phyloP scores from a whole-genome alignment of 495 filamentous ascomycete genomes.

The Neurospora cerealis region DNA sequence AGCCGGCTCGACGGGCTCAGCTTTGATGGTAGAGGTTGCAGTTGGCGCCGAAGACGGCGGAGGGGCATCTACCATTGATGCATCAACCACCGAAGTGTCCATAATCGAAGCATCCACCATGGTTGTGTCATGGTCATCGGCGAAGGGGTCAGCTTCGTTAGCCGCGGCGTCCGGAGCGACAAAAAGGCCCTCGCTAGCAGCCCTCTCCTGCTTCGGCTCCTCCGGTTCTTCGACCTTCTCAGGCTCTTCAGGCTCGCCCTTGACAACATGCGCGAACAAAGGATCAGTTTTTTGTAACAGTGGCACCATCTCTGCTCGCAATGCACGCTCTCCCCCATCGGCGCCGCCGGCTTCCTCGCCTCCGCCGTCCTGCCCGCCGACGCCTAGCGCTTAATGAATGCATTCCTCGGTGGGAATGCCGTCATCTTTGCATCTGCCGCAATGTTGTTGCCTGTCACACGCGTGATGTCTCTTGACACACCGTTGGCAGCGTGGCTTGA shows the following conservation, averaged over 20 bases:
- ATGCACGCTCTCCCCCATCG: slow-evolving; percentile 3
- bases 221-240: background rate
- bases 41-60: background rate
- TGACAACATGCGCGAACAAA: background rate
- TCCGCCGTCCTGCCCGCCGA: too few species aligned
- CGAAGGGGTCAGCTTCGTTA: background rate
- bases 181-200: background rate
- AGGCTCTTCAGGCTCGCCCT: background rate
- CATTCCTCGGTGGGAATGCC: too few species aligned
- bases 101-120: background rate
- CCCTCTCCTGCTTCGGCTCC: background rate
- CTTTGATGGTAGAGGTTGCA: background rate
- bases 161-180: background rate
- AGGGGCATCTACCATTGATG: background rate
- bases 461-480: too few species aligned
- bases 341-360: too few species aligned
- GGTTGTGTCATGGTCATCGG: background rate
- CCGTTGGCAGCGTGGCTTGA: too few species aligned
- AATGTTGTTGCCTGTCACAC: too few species aligned
- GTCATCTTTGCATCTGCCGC: too few species aligned
- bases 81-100: background rate
- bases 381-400: too few species aligned
- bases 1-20: background rate
- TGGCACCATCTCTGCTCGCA: slow-evolving; percentile 11
- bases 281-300: slow-evolving; percentile 5